Percentiles rank a stretch among this genome's conserved stretches.
These are phyloP conservation scores for Mucor sp. DNA, from an alignment of 371 early-diverging fungal genomes.

Conservation along the genomic window DNA sequence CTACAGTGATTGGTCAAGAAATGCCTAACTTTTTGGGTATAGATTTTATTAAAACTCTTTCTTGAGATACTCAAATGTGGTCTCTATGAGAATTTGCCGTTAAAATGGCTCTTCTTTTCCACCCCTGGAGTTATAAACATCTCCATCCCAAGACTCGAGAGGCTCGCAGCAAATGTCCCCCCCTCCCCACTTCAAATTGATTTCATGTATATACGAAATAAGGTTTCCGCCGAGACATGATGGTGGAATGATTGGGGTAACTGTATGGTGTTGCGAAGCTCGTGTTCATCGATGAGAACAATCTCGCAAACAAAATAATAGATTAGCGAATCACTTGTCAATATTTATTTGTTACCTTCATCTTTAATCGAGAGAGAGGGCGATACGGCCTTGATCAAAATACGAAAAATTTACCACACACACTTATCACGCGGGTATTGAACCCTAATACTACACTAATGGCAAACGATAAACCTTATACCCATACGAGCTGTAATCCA, in stretches of 20 bases:
- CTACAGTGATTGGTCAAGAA: constrained; percentile 12
- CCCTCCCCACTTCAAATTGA: background rate
- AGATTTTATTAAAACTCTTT: background rate
- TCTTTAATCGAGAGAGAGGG: background rate
- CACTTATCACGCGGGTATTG: background rate
- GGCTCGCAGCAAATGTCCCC: too few species aligned
- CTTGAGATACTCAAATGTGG: background rate
- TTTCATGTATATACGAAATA: background rate
- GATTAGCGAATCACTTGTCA: background rate
- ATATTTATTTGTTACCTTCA: background rate
- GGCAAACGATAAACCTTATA: background rate
- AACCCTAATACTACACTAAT: background rate
- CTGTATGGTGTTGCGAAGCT: background rate
- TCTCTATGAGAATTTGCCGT: background rate
- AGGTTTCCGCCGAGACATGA: background rate
- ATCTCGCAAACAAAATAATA: background rate
- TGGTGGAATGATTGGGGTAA: background rate
- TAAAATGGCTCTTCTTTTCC: background rate
- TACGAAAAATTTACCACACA: background rate
- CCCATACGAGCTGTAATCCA: too few species aligned
- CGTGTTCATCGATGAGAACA: background rate
- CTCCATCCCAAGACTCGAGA: too few species aligned
- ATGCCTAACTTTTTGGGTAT: background rate
- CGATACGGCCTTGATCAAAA: background rate
- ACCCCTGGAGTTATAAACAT: too few species aligned